These are phyloP conservation scores for Cunninghamia lanceolata DNA, from an alignment of 75 land plant species.

Conservation along the genomic window DNA sequence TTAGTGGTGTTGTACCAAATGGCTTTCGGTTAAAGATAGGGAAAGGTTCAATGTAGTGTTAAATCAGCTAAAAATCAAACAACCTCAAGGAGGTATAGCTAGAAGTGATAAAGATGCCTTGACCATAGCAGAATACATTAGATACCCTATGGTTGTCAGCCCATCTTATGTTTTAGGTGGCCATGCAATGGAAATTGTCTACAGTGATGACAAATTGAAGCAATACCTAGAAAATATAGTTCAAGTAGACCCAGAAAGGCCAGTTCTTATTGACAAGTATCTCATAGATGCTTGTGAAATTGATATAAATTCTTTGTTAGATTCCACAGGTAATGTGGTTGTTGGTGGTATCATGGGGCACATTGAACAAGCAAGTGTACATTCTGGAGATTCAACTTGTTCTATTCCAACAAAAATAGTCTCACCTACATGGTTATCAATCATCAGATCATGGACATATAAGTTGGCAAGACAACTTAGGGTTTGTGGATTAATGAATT, in stretches of 20 bases:
- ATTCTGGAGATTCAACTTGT: conserved; percentile 99
- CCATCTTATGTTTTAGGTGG: conserved; percentile 99
- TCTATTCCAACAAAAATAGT: conserved; percentile 81
- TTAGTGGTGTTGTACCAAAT: no score
- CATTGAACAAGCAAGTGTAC: conserved; percentile 99
- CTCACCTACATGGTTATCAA: conserved; percentile 50
- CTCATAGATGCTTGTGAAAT: conserved; percentile 91
- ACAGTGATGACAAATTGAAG: no score
- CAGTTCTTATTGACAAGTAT: no score
- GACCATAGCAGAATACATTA: no score
- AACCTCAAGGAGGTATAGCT: conserved; percentile 97
- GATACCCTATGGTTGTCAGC: conserved; percentile 98
- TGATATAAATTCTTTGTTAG: conserved; percentile 93
- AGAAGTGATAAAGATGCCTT: conserved; percentile 94
- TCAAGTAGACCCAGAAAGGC: no score
- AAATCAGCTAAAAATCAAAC: conserved; percentile 79
- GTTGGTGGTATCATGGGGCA: conserved; percentile 99
- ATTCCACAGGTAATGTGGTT: conserved; percentile 79
- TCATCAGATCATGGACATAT: conserved; percentile 74
- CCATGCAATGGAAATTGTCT: conserved; percentile 96
- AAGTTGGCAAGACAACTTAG: conserved; percentile 75
- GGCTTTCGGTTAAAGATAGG: conserved; percentile 99
- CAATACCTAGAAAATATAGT: no score
- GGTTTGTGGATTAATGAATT: conserved; percentile 95
- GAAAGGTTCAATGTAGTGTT: conserved; percentile 88